These are phyloP conservation scores for Dipteronia sinensis DNA, from an alignment of 345 rosid species.

Conservation along the genomic window DNA sequence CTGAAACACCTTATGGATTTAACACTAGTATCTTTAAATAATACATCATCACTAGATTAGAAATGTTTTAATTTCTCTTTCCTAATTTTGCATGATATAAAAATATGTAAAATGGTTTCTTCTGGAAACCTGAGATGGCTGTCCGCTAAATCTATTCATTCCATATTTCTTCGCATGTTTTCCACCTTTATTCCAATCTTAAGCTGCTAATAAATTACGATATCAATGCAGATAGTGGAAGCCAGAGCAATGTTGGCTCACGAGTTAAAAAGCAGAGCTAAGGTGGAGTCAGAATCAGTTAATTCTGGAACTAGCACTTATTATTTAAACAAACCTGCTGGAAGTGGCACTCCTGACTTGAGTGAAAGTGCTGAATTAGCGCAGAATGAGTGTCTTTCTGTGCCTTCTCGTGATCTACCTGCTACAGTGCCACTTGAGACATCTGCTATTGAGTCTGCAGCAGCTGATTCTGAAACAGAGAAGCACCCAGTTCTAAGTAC, in stretches of 20 bases:
- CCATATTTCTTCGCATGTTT: not conserved
- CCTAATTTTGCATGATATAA: not conserved
- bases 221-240: conserved; percentile 65
- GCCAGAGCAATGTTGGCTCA: conserved; percentile 77
- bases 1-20: not conserved
- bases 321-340: conserved; percentile 28
- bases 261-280: conserved; percentile 43
- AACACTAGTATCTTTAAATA: conserved; percentile 1
- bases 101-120: not conserved
- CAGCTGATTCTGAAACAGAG: conserved; percentile 47
- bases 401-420: conserved; percentile 43
- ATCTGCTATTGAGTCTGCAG: conserved; percentile 40
- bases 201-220: not conserved
- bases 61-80: not conserved
- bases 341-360: conserved; percentile 19
- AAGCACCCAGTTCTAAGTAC: conserved; percentile 51
- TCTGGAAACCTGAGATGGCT: conserved; percentile 5
- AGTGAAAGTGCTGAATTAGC: conserved; percentile 33
- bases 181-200: not conserved
- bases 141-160: not conserved
- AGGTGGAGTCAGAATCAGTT: conserved; percentile 27
- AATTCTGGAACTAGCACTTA: conserved; percentile 25
- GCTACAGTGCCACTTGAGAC: conserved; percentile 44
- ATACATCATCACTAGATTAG: not conserved
- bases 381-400: conserved; percentile 36